A percentile compares a stretch with the other conserved stretches of the same genome.
These are phyloP conservation scores for Beauveria varroae DNA, from an alignment of 2,329 filamentous ascomycete genomes.

Conservation along the genomic window DNA sequence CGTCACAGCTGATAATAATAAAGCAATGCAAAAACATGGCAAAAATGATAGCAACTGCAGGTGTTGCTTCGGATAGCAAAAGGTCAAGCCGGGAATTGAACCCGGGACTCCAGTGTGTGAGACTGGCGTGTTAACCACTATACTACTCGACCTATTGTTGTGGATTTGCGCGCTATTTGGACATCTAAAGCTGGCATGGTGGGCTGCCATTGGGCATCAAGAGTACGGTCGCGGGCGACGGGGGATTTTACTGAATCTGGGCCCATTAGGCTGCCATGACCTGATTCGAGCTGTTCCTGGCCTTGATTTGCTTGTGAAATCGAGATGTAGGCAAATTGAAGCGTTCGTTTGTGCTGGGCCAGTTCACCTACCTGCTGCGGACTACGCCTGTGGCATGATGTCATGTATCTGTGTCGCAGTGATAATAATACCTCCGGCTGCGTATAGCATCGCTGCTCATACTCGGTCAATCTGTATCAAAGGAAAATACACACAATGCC, in stretches of 20 bases:
- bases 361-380: neutral
- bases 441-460: neutral
- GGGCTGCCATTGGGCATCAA: neutral
- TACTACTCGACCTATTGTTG: conserved; percentile 14
- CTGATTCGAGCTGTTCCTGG: neutral
- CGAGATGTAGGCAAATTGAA: neutral
- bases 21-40: neutral
- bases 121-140: conserved; percentile 18
- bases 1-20: neutral
- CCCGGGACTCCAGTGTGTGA: conserved; percentile 18
- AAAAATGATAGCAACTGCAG: neutral
- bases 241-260: neutral
- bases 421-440: neutral
- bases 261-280: neutral
- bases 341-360: neutral
- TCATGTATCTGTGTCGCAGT: neutral
- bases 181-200: neutral
- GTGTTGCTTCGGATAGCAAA: too few species aligned
- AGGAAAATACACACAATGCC: neutral
- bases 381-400: neutral
- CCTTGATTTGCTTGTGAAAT: neutral
- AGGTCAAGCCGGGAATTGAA: conserved; percentile 16
- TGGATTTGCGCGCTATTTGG: neutral
- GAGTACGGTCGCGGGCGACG: neutral
- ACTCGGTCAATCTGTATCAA: neutral